Evolutionary conservation across 1,284 basidiomycete species (phyloP).

Genomic region (Chiua sp.): DNA sequence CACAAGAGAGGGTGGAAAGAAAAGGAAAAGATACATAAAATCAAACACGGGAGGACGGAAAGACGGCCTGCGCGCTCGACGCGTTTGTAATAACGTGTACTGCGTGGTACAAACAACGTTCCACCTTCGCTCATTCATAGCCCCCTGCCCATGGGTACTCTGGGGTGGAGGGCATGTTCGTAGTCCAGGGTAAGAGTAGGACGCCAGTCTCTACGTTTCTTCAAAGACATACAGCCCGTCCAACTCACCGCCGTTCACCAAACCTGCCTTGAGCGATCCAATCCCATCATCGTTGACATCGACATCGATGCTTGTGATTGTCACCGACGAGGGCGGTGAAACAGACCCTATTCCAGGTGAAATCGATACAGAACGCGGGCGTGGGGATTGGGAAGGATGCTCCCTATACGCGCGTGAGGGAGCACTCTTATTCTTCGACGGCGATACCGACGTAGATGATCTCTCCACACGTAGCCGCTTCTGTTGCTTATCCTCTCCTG

Average conservation of each 20-base stretch:
- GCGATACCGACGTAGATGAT: conserved; percentile 5
- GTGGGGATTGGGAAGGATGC: conserved; percentile 11
- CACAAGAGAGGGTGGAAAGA: neutral
- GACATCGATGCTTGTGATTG: conserved; percentile 18
- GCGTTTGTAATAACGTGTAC: conserved; percentile 4
- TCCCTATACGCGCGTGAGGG: neutral
- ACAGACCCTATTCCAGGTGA: conserved; percentile 13
- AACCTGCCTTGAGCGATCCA: conserved; percentile 31
- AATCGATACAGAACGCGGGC: conserved; percentile 4
- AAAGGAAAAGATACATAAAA: conserved; percentile 14
- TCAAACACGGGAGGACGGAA: neutral
- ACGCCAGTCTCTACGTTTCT: conserved; percentile 14
- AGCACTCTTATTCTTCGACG: conserved; percentile 7
- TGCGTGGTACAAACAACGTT: neutral
- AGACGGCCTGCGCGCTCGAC: conserved; percentile 8
- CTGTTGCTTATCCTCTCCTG: conserved; percentile 28
- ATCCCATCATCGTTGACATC: conserved; percentile 21
- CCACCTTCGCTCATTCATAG: neutral
- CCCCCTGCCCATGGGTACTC: conserved; percentile 11
- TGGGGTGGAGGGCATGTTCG: conserved; percentile 11
- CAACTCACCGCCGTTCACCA: conserved; percentile 36
- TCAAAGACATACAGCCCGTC: conserved; percentile 39
- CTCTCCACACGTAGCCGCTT: conserved; percentile 37
- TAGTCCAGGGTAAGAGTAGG: neutral
- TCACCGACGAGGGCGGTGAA: conserved; percentile 26